Base-by-base conservation (phyloP, 768 basidiomycete species). In the Suillus brevipes region DNA sequence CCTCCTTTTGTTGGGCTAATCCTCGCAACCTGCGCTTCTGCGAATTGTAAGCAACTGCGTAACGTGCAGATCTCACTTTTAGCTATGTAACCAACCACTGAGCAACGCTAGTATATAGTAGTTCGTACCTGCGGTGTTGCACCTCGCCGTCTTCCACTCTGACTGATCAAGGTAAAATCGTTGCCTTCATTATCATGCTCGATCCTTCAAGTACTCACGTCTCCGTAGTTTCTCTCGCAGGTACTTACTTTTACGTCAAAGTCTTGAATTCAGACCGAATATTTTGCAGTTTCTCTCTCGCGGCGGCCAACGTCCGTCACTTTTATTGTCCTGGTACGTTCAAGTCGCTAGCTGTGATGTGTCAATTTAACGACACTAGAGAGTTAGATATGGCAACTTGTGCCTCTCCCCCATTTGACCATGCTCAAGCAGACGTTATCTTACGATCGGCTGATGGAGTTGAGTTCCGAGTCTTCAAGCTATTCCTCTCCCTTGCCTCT, bases 401-500 rank as follows among this genome's bases (percentile, higher is more conserved):
- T 49, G 73, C 73, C 1, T 28, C 64, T 14, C 20, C 66, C 3
- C 73, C 73, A 1, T 75, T 73, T 20, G 61, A 75, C 52, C 72
- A 76, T 42, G 36, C 62, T n/a, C 66, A 71, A 42, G 68, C 63
- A 4, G 69, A 74, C 38, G 37, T 77, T 50, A 69, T 75, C 38
- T 38, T 76, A 18, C 77, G 67, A 7, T 71, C 73, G 16, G 71
- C 70, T 4, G 74, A 77, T 65, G 66, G 69, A 13, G 60, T 77
- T 43, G 71, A 80, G 62, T 71, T 79, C 52, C 73, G 67, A 14
- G 60, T 77, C 20, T 77, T 78, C 68, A 78, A 71, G n/a, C 64
- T 70, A 7, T 73, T 79, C 53, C 75, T 80, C 25, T 69, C 73
- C 20, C 71, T 78, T 20, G 72, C 78, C 0, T 80, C 81, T 14